Evolutionary conservation across 345 rosid genomes (phyloP), one percentile per base, ranked within the genome.

Genomic region (Eucalyptus fibrosa): DNA sequence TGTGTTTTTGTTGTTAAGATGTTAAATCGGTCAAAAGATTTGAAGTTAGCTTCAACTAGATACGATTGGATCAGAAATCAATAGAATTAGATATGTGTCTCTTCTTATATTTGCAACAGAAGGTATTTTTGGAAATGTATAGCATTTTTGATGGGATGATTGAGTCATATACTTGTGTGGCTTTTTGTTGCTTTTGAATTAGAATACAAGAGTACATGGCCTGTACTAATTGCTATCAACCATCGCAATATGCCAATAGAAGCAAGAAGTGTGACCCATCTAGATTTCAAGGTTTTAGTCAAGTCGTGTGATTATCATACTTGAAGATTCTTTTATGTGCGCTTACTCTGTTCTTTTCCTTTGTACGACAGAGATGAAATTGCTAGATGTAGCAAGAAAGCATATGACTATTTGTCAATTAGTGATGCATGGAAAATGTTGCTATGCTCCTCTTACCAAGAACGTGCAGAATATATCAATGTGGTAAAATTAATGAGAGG

Each of bases 321-420:
- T 14, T 34, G 26, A 18, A 69, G 23, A 50, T 51, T 37, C 45
- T 50, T 23, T 50, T 8, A 21, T 23, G 62, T 4, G 18, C 19
- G 4, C 17, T 86, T 53, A 50, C 30, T 45, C 26, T 53, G 12
- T 37, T 50, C 8, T 50, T 50, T 50, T 0, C 53, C 53, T 50
- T 50, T 3, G 19, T 50, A 50, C 53, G 0, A 50, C 3, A 50
- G 21, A 51, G 0, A 51, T 17, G 55, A 51, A 3, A 51, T 51
- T 51, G 55, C 55, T 17, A 51, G 55, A 51, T 51, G 55, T 17
- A 51, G 0, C 1, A 0, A 51, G 0, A 51, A 51, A 17, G 55
- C 55, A 51, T 51, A 51, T 17, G 55, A 16, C 55, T 51, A 17
- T 17, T 17, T 51, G 55, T 51, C 55, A 51, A 51, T 6, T 51